These are phyloP conservation scores for Eleusine coracana DNA, from an alignment of 176 grass and related monocot genomes.

Conservation along the genomic window DNA sequence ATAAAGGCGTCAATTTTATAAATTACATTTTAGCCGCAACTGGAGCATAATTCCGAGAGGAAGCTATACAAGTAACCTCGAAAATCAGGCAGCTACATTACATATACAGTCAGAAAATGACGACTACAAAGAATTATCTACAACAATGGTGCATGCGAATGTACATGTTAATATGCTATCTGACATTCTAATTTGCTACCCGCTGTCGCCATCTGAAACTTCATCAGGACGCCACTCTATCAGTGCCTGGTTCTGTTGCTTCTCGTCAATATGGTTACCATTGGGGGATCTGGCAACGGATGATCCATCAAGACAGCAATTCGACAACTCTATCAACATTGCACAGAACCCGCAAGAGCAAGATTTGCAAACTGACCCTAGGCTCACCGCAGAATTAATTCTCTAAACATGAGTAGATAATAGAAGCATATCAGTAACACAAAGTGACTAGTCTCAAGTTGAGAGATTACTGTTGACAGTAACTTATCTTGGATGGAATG, in stretches of 20 bases:
- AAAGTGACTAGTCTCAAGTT: not conserved
- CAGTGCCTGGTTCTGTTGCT: constrained; percentile 23
- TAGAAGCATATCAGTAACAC: constrained; percentile 7
- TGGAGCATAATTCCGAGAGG: not conserved
- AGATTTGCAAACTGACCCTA: constrained; percentile 38
- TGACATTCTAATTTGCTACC: constrained; percentile 30
- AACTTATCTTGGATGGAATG: constrained; percentile 6
- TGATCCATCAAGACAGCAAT: constrained; percentile 42
- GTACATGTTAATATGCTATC: constrained; percentile 15
- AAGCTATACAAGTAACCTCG: not conserved
- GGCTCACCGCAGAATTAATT: constrained; percentile 28
- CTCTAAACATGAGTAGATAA: constrained; percentile 18
- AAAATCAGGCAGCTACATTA: constrained; percentile 17
- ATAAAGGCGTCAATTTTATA: constrained; percentile 10
- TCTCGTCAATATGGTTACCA: not conserved
- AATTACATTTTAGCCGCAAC: not conserved
- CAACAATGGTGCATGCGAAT: constrained; percentile 23
- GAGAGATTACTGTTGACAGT: not conserved
- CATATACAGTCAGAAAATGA: constrained; percentile 41
- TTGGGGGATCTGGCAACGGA: constrained; percentile 23
- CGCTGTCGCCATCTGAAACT: constrained; percentile 16
- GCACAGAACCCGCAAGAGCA: constrained; percentile 63
- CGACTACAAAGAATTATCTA: constrained; percentile 42
- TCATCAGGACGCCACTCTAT: constrained; percentile 56
- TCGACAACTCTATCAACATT: constrained; percentile 50